Evolutionary conservation across 169 alveolate species (phyloP).

Genomic region (Perkinsus olseni): DNA sequence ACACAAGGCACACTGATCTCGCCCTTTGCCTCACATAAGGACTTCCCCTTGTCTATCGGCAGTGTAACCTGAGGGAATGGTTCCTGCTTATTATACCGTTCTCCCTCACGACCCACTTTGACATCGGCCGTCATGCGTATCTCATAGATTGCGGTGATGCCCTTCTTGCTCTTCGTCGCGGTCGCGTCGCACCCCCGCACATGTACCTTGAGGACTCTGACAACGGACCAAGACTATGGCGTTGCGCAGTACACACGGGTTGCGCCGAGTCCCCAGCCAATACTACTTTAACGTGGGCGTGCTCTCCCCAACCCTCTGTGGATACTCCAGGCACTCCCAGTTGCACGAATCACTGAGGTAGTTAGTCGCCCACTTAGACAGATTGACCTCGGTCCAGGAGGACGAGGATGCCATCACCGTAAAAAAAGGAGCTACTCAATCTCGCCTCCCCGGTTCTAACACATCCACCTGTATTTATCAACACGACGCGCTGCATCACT

Average conservation of each 20-base stretch:
- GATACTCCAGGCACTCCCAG: not conserved
- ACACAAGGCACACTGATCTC: not conserved
- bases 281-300: not conserved
- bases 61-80: not conserved
- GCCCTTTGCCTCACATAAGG: not conserved
- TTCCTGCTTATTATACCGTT: too few species aligned
- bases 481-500: too few species aligned
- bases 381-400: not conserved
- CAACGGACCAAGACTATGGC: too few species aligned
- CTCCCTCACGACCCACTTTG: not conserved
- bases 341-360: not conserved
- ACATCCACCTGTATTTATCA: too few species aligned
- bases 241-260: too few species aligned
- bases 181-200: not conserved
- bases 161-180: not conserved
- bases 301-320: not conserved
- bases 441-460: too few species aligned
- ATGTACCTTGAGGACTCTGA: not conserved
- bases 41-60: not conserved
- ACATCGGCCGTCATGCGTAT: not conserved
- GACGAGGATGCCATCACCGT: not conserved
- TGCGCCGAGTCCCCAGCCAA: too few species aligned
- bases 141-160: not conserved
- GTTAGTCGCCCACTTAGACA: not conserved
- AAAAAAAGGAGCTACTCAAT: not conserved